Percentiles rank a stretch among this genome's conserved stretches.
Conservation (phyloP, 108 stramenopile species). For the Discostella stelligeroides region DNA sequence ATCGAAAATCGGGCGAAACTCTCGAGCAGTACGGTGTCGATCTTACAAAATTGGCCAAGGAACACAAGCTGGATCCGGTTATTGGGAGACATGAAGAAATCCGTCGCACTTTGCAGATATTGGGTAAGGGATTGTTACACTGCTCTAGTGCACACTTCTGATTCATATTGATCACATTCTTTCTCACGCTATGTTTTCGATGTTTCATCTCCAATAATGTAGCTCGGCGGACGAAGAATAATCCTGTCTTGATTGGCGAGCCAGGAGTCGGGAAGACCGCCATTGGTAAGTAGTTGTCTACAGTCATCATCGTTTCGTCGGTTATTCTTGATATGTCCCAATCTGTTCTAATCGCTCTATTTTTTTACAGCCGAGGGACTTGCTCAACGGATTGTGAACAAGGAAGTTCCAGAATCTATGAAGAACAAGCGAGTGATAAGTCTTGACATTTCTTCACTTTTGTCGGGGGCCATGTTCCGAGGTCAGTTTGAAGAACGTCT, state of each 20-base stretch:
- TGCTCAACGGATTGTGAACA: conserved; percentile 68
- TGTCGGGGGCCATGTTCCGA: conserved; percentile 93
- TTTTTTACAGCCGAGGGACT: conserved; percentile 87
- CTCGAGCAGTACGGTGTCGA: conserved; percentile 88
- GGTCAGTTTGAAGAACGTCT: conserved; percentile 98
- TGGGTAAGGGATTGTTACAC: no score
- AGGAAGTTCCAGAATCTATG: conserved; percentile 78
- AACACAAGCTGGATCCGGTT: conserved; percentile 94
- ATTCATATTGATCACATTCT: no score
- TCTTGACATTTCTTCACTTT: conserved; percentile 86
- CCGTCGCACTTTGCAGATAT: conserved; percentile 89
- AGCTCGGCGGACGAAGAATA: conserved; percentile 94
- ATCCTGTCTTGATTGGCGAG: conserved; percentile 96
- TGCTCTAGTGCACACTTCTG: no score
- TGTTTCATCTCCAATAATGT: no score
- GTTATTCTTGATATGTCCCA: no score
- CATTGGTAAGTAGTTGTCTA: no score
- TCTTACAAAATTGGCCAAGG: conserved; percentile 77
- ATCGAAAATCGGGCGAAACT: conserved; percentile 50
- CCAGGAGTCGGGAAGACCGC: no score
- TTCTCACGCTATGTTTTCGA: no score
- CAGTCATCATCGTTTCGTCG: no score
- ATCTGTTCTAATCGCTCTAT: no score
- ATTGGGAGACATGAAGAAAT: conserved; percentile 98
- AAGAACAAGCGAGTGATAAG: conserved; percentile 78